Percentiles rank a stretch among this genome's conserved stretches.
Evolutionary conservation across 2,329 filamentous ascomycete species (phyloP).

Genomic region (Hymenotorrendiella dingleyae): DNA sequence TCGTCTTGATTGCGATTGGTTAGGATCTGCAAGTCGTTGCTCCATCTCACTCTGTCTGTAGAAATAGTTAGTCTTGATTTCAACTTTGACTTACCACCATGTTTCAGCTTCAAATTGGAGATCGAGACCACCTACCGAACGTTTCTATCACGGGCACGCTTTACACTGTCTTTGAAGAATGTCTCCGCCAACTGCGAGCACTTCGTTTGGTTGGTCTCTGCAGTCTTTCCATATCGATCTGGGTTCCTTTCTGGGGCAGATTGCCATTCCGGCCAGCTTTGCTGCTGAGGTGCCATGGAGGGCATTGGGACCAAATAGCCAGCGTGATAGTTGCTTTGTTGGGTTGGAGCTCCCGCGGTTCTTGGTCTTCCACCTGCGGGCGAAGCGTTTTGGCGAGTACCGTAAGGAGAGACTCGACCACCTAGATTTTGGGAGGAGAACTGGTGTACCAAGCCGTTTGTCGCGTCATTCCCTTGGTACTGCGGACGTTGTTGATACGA

Average conservation of each 20-base stretch:
- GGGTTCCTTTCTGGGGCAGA: constrained; percentile 77
- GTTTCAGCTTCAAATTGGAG: too few relatives aligned
- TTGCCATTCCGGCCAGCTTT: constrained; percentile 64
- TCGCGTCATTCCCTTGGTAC: constrained; percentile 67
- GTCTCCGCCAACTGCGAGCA: constrained; percentile 69
- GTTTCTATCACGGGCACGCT: constrained; percentile 90
- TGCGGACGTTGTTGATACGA: constrained; percentile 43
- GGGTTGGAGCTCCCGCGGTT: constrained; percentile 67
- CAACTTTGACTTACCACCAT: too few relatives aligned
- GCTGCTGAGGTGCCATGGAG: constrained; percentile 45
- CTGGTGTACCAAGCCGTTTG: constrained; percentile 87
- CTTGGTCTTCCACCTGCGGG: constrained; percentile 62
- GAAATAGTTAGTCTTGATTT: background rate
- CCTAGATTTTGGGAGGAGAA: constrained; percentile 95
- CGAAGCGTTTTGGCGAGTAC: constrained; percentile 60
- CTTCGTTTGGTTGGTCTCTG: constrained; percentile 66
- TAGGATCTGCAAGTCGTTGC: constrained; percentile 72
- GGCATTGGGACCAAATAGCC: constrained; percentile 66
- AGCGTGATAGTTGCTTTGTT: constrained; percentile 53
- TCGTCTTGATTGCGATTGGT: constrained; percentile 68
- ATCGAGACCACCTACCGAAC: constrained; percentile 76
- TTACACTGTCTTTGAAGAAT: constrained; percentile 98
- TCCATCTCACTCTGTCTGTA: constrained; percentile 85
- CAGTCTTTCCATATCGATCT: constrained; percentile 63
- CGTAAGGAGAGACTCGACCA: constrained; percentile 64